A percentile compares a stretch with the other conserved stretches of the same genome.
Conservation (phyloP, 805 yeast genomes). For the Naumovozyma dairenensis region DNA sequence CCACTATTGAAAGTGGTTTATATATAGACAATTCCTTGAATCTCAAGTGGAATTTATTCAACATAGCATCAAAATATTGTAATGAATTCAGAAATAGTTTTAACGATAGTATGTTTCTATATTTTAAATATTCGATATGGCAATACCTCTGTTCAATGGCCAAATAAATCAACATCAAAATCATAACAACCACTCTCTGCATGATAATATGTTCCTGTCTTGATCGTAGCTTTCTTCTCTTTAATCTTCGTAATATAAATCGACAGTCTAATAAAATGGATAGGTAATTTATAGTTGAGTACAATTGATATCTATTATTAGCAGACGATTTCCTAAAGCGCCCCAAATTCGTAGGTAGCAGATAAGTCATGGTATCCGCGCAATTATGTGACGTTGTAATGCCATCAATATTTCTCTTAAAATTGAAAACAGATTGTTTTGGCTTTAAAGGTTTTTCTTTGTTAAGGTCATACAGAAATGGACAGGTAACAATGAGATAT, state of each 20-base stretch:
- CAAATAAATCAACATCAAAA: conserved; percentile 13
- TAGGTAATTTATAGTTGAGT: conserved; percentile 6
- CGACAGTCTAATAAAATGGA: neutral
- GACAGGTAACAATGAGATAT: conserved; percentile 40
- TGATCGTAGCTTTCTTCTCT: neutral
- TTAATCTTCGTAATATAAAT: conserved; percentile 2
- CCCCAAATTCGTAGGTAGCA: conserved; percentile 18
- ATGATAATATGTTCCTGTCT: neutral
- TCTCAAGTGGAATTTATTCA: conserved; percentile 20
- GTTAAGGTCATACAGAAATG: conserved; percentile 35
- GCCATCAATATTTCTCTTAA: conserved; percentile 6
- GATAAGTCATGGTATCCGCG: neutral
- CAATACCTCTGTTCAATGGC: conserved; percentile 19
- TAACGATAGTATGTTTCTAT: conserved; percentile 11
- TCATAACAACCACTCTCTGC: conserved; percentile 6
- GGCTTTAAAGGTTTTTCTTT: conserved; percentile 16
- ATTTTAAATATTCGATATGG: conserved; percentile 12
- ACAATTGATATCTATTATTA: conserved; percentile 3
- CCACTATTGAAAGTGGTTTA: neutral
- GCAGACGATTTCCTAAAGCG: conserved; percentile 4
- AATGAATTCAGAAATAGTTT: conserved; percentile 10
- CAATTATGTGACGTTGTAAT: too few relatives aligned
- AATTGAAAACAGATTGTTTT: conserved; percentile 15
- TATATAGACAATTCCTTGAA: conserved; percentile 26
- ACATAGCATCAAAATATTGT: conserved; percentile 17